Evolutionary conservation across 2,329 filamentous ascomycete species (phyloP), one percentile per base, ranked within the genome.

Genomic region (Cladosporium sp.): DNA sequence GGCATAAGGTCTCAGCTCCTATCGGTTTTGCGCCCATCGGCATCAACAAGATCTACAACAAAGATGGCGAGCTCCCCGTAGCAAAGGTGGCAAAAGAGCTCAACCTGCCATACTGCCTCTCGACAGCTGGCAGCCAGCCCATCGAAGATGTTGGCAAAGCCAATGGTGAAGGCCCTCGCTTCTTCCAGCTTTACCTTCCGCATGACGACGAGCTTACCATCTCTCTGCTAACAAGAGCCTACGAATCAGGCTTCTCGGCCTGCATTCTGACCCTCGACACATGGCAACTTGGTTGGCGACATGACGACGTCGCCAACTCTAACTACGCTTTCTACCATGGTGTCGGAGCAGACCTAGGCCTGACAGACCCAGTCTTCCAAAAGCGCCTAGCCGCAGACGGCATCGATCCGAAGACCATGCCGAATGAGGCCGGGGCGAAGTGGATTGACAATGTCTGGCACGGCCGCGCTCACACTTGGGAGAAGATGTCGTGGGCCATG

Each of bases 391-490:
- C 70, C 25, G 79, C 81, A 42, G 73, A 68, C 1, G 78, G 77
- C 0, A 83, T 86, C 49, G 81, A 87, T 66, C 76, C 79, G 0
- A 66, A 73, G 40, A 80, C 71, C 39, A 71, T 81, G 51, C 76
- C 78, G 1, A 79, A 83, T 36, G 76, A 78, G 59, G 83, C 83
- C 0, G 80, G 81, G 2, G 78, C 80, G 0, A 77, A 82, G 60
- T 87, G 84, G 84, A 86, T 87, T 61, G 84, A 87, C 63, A 81
- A 68, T 49, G 77, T 87, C 47, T 87, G 83, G 83, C 84, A 87
- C 68, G 83, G 84, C 0, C 75, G 80, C 2, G 81, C 83, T 5
- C 82, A 80, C 69, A 78, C 75, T n/a, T 90, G 86, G 87, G 78
- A 81, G 44, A 87, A 88, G 67, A 76, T 89, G 1, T 73, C 78